These are phyloP conservation scores for Exophiala sp. DNA, from an alignment of 2,329 filamentous ascomycete genomes.

Conservation along the genomic window DNA sequence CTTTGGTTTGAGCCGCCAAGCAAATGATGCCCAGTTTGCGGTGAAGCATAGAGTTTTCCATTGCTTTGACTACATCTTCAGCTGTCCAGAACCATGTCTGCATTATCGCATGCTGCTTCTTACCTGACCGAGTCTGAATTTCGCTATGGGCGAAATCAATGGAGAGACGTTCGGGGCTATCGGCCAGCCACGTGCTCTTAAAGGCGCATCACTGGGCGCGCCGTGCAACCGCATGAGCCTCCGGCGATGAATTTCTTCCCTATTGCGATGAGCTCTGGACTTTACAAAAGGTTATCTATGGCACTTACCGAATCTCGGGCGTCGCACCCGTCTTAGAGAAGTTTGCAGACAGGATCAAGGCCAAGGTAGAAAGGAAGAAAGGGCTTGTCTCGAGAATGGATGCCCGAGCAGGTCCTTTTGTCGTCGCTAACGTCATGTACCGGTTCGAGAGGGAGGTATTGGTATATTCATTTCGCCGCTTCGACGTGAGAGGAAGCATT, in stretches of 20 bases:
- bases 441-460: slow-evolving; percentile 2
- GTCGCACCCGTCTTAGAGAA: not conserved
- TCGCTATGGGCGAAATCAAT: too few relatives aligned
- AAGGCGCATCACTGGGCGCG: too few relatives aligned
- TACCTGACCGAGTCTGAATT: too few relatives aligned
- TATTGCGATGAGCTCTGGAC: not conserved
- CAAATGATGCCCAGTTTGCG: too few relatives aligned
- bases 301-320: slow-evolving; percentile 1
- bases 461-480: not conserved
- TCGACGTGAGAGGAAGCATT: not conserved
- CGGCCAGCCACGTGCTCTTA: too few relatives aligned
- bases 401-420: not conserved
- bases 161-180: too few relatives aligned
- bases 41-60: too few relatives aligned
- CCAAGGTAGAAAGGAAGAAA: not conserved
- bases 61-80: too few relatives aligned
- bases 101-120: too few relatives aligned
- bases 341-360: slow-evolving; percentile 2
- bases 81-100: too few relatives aligned
- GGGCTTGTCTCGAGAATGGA: not conserved
- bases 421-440: not conserved
- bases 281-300: not conserved
- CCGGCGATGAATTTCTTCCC: not conserved
- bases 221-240: not conserved
- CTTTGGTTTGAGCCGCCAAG: not conserved